Base-by-base conservation (phyloP, 257 asterid species). In the Salvia splendens region DNA sequence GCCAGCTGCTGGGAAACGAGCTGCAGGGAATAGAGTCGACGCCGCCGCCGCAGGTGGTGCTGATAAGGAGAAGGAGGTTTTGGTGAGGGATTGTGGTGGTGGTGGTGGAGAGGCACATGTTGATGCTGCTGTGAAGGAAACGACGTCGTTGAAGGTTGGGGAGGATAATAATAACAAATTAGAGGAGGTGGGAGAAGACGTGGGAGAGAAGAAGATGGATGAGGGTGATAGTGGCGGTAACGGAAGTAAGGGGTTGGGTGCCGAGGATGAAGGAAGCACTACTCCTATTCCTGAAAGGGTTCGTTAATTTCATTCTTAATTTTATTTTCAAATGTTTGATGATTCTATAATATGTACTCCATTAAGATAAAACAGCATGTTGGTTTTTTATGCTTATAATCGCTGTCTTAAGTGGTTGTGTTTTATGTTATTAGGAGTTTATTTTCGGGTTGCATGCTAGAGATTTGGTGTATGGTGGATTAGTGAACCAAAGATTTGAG, bases 211-310 rank as follows among this genome's bases (percentile, higher is more conserved):
- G 65, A 32, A 79, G 61, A 82, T 82, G 87, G 82, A 77, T 32
- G 77, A 69, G 43, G 24, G 74, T 48, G 83, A 55, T 43, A 79
- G 82, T 54, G 84, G 84, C 40, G 87, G 80, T 35, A 61, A 86
- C 3, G 87, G 92, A 20, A 82, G 95, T 42, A 86, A 85, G 69
- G 91, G 88, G 33, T 8, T 83, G 78, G 91, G 72, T 20, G 87
- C 84, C 38, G 91, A 86, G 53, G 92, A 86, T 24, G 95, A 91
- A 59, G 91, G 92, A 46, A 84, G 84, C 78, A 78, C 91, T 16
- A 87, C 95, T 67, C 97, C 97, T 46, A 70, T 91, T 72, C 97
- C 97, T 24, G 93, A 86, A 71, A 86, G 82, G 95, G 97, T 91
- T 62, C 16, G 76, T 40, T 38, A 50, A 15, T 50, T 4, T 28